Conservation (phyloP, 2,329 filamentous ascomycete genomes). For the Microsporum canis region DNA sequence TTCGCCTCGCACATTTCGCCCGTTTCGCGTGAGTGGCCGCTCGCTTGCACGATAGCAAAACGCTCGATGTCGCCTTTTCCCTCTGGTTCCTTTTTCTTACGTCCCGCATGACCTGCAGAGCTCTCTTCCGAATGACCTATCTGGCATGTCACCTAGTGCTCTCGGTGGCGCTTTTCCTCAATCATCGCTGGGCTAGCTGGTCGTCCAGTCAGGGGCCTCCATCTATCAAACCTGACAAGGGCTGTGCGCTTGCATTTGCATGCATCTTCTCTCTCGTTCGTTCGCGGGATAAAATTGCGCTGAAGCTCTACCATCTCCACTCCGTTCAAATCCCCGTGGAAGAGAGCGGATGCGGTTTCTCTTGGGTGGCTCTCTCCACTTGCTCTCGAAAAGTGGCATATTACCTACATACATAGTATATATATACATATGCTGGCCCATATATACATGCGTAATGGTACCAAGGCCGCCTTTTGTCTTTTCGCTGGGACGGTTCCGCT, state of each 20-base stretch:
- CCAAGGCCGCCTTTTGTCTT: not conserved
- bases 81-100: not conserved
- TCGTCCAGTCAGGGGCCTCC: not conserved
- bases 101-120: not conserved
- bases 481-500: not conserved
- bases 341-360: not conserved
- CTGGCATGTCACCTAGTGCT: not conserved
- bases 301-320: not conserved
- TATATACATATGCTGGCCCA: not conserved
- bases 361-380: not conserved
- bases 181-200: not conserved
- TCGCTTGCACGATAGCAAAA: not conserved
- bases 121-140: not conserved
- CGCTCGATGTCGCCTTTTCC: not conserved
- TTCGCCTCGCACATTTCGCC: not conserved
- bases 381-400: no score
- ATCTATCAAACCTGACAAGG: not conserved
- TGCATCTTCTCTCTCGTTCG: not conserved
- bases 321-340: not conserved
- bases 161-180: not conserved
- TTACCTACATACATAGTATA: no score
- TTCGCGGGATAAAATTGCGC: slow-evolving; percentile 4
- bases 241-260: slow-evolving; percentile 3
- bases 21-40: not conserved
- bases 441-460: not conserved